Evolutionary conservation across 2,329 filamentous ascomycete genomes (phyloP), one percentile per base, ranked within the genome.

Genomic region (Penicillium sp.): DNA sequence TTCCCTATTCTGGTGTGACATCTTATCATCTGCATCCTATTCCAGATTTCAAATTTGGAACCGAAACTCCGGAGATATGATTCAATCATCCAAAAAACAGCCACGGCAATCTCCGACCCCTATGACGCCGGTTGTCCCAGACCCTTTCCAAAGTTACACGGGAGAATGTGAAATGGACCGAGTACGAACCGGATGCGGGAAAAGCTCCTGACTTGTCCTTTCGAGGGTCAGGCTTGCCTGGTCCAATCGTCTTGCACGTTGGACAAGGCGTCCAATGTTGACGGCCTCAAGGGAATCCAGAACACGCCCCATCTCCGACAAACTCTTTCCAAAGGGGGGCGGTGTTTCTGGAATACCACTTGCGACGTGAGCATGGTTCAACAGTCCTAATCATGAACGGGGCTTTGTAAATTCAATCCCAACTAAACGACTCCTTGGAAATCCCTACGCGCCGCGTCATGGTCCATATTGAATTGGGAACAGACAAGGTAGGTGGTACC

Each of bases 61-160:
- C 2, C 9, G 39, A 42, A 42, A 42, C 39, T 22, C 39, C 39
- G 39, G 3, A 42, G 39, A 22, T 1, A 22, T 7, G 19, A 22
- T 42, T 11, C 8, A 42, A 22, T 13, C 11, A 42, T 19, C 19
- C 8, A 42, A 37, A 39, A n/a, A 56, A 31, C 27, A 16, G 16
- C 14, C n/a, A 55, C 62, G 61, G 62, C 62, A 64, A 65, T 64
- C 61, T 64, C 62, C 61, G 62, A 64, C 31, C 47, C 47, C 46
- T 53, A 45, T 61, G 14, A 53, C 33, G 35, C 33, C 39, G 43
- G 33, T 55, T 55, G 39, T 39, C 39, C 47, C 33, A 56, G 16
- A 29, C 51, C 52, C 19, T n/a, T 47, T 24, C n/a, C n/a, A 22
- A 19, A 48, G 57, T 66, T 62, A 65, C 63, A 66, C 64, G 39